Conservation (phyloP, 2,329 filamentous ascomycete genomes). For the Coleophoma cylindrospora region DNA sequence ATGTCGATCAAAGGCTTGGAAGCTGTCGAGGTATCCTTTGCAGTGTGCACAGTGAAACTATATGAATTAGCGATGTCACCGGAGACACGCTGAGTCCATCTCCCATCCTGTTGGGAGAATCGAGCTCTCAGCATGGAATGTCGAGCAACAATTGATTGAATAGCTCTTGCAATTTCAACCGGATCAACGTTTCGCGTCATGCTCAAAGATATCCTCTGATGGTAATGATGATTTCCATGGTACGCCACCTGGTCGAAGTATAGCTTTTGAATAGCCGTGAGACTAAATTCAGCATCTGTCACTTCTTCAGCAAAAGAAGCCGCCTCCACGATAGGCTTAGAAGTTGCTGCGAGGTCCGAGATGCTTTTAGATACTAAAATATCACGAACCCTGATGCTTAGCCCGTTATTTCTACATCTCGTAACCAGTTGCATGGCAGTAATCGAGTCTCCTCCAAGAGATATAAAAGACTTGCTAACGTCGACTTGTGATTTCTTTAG, state of each 20-base stretch:
- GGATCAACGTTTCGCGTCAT: too few relatives aligned
- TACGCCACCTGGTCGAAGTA: conserved; percentile 8
- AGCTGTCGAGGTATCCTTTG: too few relatives aligned
- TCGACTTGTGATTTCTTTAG: conserved; percentile 41
- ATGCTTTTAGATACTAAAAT: conserved; percentile 1
- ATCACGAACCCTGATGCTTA: conserved; percentile 4
- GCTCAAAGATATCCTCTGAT: too few relatives aligned
- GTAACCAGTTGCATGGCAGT: conserved; percentile 8
- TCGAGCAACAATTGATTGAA: too few relatives aligned
- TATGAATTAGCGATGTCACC: too few relatives aligned
- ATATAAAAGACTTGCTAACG: conserved; percentile 3
- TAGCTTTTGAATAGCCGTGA: conserved; percentile 14
- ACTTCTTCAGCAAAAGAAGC: not conserved
- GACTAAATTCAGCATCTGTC: not conserved
- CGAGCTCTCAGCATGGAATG: too few relatives aligned
- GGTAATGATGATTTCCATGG: too few relatives aligned
- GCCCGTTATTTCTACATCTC: not conserved
- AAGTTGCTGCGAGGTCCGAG: not conserved
- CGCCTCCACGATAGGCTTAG: not conserved
- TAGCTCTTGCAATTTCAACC: too few relatives aligned
- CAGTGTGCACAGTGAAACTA: too few relatives aligned
- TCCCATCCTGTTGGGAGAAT: too few relatives aligned
- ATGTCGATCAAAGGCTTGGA: too few relatives aligned
- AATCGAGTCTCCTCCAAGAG: conserved; percentile 8
- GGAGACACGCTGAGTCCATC: too few relatives aligned